phyloP scores from a whole-genome alignment of 1,284 basidiomycete species.

The Heterobasidion occidentale region DNA sequence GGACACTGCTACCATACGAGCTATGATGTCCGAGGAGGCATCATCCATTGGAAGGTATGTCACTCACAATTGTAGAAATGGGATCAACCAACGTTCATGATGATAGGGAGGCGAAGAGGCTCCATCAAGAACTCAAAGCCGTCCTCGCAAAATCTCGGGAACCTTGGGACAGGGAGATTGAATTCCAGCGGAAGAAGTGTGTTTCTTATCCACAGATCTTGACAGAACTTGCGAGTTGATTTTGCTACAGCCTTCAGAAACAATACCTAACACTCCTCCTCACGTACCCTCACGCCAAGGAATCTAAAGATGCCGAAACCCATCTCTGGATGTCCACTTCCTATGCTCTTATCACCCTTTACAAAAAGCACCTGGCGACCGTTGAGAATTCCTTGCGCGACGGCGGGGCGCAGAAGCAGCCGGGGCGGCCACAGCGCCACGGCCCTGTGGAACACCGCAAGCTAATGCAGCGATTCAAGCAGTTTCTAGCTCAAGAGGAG shows the following conservation, averaged over 20 bases:
- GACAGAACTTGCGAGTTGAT: neutral
- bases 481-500: conserved; percentile 82
- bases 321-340: conserved; percentile 91
- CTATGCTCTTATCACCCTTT: conserved; percentile 77
- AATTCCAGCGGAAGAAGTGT: conserved; percentile 73
- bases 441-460: conserved; percentile 77
- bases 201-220: conserved; percentile 1
- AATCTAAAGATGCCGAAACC: conserved; percentile 76
- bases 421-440: conserved; percentile 29
- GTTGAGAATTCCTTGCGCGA: conserved; percentile 58
- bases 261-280: conserved; percentile 73
- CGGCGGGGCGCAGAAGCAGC: conserved; percentile 34
- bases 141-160: conserved; percentile 55
- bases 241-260: conserved; percentile 57
- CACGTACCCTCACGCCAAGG: conserved; percentile 63
- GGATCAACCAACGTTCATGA: conserved; percentile 3
- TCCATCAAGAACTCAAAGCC: conserved; percentile 63
- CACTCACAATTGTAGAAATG: neutral
- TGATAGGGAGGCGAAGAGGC: conserved; percentile 59
- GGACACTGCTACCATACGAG: neutral
- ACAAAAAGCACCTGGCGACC: conserved; percentile 67
- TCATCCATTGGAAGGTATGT: conserved; percentile 10
- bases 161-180: conserved; percentile 79
- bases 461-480: conserved; percentile 78
- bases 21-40: conserved; percentile 12